These are phyloP conservation scores for Saussurea involucrata DNA, from an alignment of 129 eudicot species.

Conservation along the genomic window DNA sequence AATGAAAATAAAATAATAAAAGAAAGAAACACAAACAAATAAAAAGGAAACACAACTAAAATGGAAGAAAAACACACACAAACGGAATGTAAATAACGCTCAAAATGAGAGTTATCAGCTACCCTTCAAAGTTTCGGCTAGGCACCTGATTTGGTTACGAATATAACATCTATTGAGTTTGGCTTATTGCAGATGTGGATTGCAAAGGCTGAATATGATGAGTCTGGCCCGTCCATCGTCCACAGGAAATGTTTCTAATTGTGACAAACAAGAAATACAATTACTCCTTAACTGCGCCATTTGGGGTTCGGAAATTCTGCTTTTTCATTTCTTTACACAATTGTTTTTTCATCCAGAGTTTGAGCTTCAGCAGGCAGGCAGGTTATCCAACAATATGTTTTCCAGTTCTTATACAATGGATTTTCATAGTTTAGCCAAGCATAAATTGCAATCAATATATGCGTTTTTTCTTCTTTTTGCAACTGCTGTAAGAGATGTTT, in stretches of 20 bases:
- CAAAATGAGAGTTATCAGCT: no score
- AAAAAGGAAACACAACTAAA: no score
- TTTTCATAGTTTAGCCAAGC: constrained; percentile 8
- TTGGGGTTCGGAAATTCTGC: constrained; percentile 12
- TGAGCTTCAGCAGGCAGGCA: constrained; percentile 14
- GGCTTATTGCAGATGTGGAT: constrained; percentile 21
- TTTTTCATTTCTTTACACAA: constrained; percentile 1
- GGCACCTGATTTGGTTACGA: neutral
- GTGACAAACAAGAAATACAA: neutral
- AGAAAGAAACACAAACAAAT: no score
- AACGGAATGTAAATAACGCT: no score
- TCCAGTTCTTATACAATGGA: neutral
- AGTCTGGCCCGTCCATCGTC: constrained; percentile 48
- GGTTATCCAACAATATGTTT: constrained; percentile 4
- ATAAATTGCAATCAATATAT: constrained; percentile 13
- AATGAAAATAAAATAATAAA: no score
- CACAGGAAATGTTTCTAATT: constrained; percentile 49
- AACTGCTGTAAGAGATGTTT: constrained; percentile 30
- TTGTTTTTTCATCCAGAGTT: neutral
- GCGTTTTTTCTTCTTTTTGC: neutral
- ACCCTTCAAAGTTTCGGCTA: no score
- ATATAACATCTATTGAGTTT: neutral
- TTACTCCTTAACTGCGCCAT: constrained; percentile 9
- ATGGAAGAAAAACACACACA: no score
- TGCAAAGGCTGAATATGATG: constrained; percentile 51